A percentile compares a stretch with the other conserved stretches of the same genome.
Conservation (phyloP, 495 filamentous ascomycete species). For the Podospora sp. region DNA sequence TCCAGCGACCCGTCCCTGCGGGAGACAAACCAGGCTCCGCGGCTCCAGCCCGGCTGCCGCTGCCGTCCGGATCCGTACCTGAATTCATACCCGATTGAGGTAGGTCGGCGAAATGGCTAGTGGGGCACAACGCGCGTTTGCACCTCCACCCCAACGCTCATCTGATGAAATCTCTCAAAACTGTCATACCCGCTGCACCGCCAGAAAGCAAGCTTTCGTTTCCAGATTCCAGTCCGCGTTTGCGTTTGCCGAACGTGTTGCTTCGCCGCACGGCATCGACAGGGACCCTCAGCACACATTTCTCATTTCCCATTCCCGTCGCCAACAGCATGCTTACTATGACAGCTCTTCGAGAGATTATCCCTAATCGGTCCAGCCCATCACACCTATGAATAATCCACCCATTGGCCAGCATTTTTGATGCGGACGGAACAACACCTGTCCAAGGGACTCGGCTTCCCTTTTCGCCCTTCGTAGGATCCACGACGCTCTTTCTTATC, state of each 20-base stretch:
- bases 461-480: neutral
- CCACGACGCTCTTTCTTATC: neutral
- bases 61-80: neutral
- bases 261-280: neutral
- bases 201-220: neutral
- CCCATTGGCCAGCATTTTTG: neutral
- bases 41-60: neutral
- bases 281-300: neutral
- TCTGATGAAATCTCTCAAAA: neutral
- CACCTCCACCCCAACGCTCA: neutral
- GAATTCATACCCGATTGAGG: neutral
- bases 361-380: neutral
- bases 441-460: neutral
- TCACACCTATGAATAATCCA: neutral
- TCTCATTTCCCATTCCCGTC: neutral
- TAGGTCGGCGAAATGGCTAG: constrained; percentile 1
- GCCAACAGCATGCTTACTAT: neutral
- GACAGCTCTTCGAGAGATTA: neutral
- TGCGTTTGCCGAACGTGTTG: neutral
- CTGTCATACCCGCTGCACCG: neutral
- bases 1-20: constrained; percentile 3
- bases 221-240: neutral
- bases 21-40: neutral
- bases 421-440: neutral
- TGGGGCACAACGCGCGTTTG: neutral